Conservation (phyloP, 495 filamentous ascomycete species). For the Penicilliopsis zonata region DNA sequence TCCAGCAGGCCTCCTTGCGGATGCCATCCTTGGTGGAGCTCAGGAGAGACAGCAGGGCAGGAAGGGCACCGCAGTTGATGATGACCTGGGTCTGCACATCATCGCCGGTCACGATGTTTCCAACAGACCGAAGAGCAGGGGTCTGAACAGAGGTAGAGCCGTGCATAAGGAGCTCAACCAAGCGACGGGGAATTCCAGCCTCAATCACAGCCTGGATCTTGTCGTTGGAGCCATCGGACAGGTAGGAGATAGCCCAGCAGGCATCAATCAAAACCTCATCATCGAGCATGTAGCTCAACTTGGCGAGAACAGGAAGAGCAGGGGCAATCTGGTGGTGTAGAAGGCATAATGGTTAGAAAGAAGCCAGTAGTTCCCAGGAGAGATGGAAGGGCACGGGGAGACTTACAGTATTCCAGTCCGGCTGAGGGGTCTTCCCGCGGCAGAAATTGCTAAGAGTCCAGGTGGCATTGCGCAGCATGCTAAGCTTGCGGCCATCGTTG, state of each 20-base stretch:
- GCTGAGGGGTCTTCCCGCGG: conserved; percentile 98
- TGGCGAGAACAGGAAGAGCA: conserved; percentile 90
- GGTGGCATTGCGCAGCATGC: conserved; percentile 97
- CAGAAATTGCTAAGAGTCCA: conserved; percentile 99
- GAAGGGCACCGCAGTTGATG: conserved; percentile 93
- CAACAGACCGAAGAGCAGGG: conserved; percentile 90
- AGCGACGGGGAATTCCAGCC: conserved; percentile 89
- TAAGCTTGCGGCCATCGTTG: conserved; percentile 95
- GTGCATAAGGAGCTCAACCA: conserved; percentile 97
- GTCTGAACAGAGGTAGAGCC: conserved; percentile 99
- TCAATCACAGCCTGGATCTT: conserved; percentile 99
- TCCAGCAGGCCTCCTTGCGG: conserved; percentile 99
- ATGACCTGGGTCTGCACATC: conserved; percentile 99
- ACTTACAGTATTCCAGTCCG: conserved; percentile 86
- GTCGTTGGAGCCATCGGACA: conserved; percentile 98
- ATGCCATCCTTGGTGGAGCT: conserved; percentile 98
- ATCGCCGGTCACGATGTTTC: conserved; percentile 98
- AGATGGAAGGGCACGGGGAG: neutral
- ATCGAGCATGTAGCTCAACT: conserved; percentile 96
- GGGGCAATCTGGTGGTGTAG: conserved; percentile 67
- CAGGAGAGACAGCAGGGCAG: conserved; percentile 81
- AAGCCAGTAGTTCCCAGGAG: neutral
- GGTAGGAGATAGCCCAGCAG: conserved; percentile 99
- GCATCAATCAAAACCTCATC: conserved; percentile 98
- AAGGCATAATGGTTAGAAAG: conserved; percentile 10